These are phyloP conservation scores for Penicillium cosmopolitanum DNA, from an alignment of 495 filamentous ascomycete species.

Conservation along the genomic window DNA sequence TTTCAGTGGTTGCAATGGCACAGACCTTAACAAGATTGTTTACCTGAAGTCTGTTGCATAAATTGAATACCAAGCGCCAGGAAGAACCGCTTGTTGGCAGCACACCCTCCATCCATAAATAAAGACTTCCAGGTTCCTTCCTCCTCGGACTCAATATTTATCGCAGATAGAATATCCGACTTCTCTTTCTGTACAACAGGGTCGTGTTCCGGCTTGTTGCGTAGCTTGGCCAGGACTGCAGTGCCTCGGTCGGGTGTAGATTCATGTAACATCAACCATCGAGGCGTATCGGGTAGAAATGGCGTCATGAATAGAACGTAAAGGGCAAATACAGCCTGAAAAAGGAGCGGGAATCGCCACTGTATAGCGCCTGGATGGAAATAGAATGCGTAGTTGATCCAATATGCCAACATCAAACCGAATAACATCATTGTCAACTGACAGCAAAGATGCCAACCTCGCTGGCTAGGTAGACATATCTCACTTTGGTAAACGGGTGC, in stretches of 20 bases:
- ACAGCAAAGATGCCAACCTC: conserved; percentile 36
- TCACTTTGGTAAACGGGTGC: conserved; percentile 40
- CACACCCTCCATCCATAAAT: conserved; percentile 29
- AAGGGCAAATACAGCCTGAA: conserved; percentile 52
- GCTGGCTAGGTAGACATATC: conserved; percentile 26
- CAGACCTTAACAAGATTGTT: not conserved
- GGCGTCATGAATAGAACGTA: conserved; percentile 27
- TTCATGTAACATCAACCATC: conserved; percentile 36
- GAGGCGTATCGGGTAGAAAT: conserved; percentile 38
- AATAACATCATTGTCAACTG: conserved; percentile 34
- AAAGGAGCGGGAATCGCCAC: conserved; percentile 54
- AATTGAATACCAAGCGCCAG: conserved; percentile 40
- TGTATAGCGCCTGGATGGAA: conserved; percentile 42
- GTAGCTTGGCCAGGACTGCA: conserved; percentile 39
- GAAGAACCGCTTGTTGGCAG: conserved; percentile 34
- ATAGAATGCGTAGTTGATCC: conserved; percentile 51
- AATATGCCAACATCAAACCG: conserved; percentile 34
- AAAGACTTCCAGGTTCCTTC: conserved; percentile 27
- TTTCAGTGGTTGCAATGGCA: not conserved
- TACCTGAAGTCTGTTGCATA: conserved; percentile 42
- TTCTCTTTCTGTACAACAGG: conserved; percentile 26
- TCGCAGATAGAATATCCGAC: conserved; percentile 22
- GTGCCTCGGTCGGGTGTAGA: conserved; percentile 30
- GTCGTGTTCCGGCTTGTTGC: conserved; percentile 36
- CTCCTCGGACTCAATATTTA: conserved; percentile 20